Conservation (phyloP, 129 eudicot genomes). For the Saposhnikovia divaricata region DNA sequence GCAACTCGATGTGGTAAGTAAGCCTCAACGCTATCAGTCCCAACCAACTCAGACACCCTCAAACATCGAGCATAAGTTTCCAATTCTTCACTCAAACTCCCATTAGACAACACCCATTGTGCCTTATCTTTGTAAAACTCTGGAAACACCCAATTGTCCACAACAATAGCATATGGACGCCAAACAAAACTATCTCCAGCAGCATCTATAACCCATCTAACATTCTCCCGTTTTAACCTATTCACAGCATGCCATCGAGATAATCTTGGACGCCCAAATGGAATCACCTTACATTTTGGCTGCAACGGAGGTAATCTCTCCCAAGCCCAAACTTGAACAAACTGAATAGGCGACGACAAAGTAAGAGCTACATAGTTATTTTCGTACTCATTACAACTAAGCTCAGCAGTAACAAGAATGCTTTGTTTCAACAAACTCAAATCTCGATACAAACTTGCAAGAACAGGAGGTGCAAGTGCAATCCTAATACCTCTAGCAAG, state of each 20-base stretch:
- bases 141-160: slow-evolving; percentile 14
- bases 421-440: slow-evolving; percentile 13
- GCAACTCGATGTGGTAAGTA: slow-evolving; percentile 63
- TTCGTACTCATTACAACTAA: not conserved
- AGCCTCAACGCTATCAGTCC: slow-evolving; percentile 31
- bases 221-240: slow-evolving; percentile 6
- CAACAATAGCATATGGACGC: slow-evolving; percentile 18
- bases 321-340: slow-evolving; percentile 46
- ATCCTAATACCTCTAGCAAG: slow-evolving; percentile 16
- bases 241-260: slow-evolving; percentile 25
- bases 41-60: slow-evolving; percentile 39
- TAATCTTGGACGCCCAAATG: slow-evolving; percentile 14
- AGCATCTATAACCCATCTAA: slow-evolving; percentile 17
- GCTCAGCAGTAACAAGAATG: not conserved
- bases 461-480: slow-evolving; percentile 11
- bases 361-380: not conserved
- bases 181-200: slow-evolving; percentile 23
- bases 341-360: slow-evolving; percentile 27
- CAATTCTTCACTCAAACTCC: slow-evolving; percentile 19
- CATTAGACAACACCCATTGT: slow-evolving; percentile 8
- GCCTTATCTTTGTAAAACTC: slow-evolving; percentile 19
- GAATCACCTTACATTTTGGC: slow-evolving; percentile 14
- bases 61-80: slow-evolving; percentile 26
- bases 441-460: slow-evolving; percentile 12
- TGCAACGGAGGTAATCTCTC: slow-evolving; percentile 27